Percentiles rank a stretch among this genome's conserved stretches.
Conservation (phyloP, 1,284 basidiomycete species). For the Apiotrichum domesticum region DNA sequence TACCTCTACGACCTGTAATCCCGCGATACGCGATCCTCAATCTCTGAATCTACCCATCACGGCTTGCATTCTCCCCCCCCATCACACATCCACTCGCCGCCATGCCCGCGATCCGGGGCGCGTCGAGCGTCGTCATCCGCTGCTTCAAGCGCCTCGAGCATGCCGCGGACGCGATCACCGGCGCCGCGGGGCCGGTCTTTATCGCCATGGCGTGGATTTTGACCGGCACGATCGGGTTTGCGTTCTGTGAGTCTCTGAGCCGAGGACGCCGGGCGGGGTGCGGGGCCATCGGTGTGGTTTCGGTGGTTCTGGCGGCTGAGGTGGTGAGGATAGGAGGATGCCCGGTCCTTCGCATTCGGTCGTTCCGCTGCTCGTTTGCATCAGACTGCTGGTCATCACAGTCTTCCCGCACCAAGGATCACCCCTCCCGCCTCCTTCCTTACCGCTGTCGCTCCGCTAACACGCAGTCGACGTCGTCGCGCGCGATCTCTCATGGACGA, state of each 20-base stretch:
- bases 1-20: too few relatives aligned
- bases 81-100: background rate
- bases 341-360: too few relatives aligned
- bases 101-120: constrained; percentile 26
- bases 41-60: too few relatives aligned
- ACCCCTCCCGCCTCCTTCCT: too few relatives aligned
- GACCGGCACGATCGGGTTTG: constrained; percentile 61
- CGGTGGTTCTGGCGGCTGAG: too few relatives aligned
- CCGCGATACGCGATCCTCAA: too few relatives aligned
- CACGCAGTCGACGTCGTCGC: constrained; percentile 64
- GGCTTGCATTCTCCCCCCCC: background rate
- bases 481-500: constrained; percentile 53
- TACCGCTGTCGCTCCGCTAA: background rate
- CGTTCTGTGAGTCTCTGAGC: constrained; percentile 63
- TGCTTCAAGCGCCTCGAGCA: constrained; percentile 79
- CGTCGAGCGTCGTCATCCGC: constrained; percentile 59
- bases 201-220: constrained; percentile 69
- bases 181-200: constrained; percentile 85
- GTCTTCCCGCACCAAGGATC: too few relatives aligned
- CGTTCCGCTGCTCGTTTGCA: too few relatives aligned
- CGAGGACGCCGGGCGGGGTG: too few relatives aligned
- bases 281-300: too few relatives aligned
- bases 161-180: constrained; percentile 71
- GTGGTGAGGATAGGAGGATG: too few relatives aligned
- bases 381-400: too few relatives aligned